A percentile compares a stretch with the other conserved stretches of the same genome.
phyloP scores from a whole-genome alignment of 1,139 yeast species.

The Yamadazyma diospyri region DNA sequence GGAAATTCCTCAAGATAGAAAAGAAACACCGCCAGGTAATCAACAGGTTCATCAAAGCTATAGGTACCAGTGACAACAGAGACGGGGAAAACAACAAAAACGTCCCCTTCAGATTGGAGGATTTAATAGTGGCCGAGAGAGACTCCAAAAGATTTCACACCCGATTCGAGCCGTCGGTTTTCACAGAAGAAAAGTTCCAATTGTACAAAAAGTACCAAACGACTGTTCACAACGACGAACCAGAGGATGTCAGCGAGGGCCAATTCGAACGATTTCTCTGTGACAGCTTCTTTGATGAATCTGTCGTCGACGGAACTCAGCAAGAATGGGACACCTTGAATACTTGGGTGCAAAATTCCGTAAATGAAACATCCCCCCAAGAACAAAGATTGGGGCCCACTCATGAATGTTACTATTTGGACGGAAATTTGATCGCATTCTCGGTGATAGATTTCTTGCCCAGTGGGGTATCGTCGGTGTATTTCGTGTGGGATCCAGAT shows the following conservation, averaged over 20 bases:
- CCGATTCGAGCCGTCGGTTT: constrained; percentile 50
- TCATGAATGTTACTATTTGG: constrained; percentile 75
- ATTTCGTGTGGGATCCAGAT: constrained; percentile 87
- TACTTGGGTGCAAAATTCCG: constrained; percentile 22
- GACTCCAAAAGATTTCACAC: constrained; percentile 41
- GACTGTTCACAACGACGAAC: constrained; percentile 60
- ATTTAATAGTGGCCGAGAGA: constrained; percentile 21
- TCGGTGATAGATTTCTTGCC: constrained; percentile 81
- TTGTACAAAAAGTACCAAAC: constrained; percentile 70
- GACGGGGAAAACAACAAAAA: constrained; percentile 7
- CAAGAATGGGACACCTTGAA: constrained; percentile 29
- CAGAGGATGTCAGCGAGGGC: constrained; percentile 37
- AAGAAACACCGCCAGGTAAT: constrained; percentile 69
- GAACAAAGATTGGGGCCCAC: constrained; percentile 39
- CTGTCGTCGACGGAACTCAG: constrained; percentile 23
- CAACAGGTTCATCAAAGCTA: constrained; percentile 54
- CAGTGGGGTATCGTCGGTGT: constrained; percentile 74
- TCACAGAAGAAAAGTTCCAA: constrained; percentile 57
- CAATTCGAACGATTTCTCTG: constrained; percentile 69
- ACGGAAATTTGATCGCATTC: constrained; percentile 65
- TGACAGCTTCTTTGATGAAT: constrained; percentile 51
- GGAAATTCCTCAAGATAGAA: constrained; percentile 40
- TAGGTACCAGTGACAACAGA: constrained; percentile 18
- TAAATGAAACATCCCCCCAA: constrained; percentile 12
- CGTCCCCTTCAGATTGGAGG: constrained; percentile 15